Evolutionary conservation across 2,329 filamentous ascomycete species (phyloP), one percentile per base, ranked within the genome.

Genomic region (Teratosphaeria destructans): DNA sequence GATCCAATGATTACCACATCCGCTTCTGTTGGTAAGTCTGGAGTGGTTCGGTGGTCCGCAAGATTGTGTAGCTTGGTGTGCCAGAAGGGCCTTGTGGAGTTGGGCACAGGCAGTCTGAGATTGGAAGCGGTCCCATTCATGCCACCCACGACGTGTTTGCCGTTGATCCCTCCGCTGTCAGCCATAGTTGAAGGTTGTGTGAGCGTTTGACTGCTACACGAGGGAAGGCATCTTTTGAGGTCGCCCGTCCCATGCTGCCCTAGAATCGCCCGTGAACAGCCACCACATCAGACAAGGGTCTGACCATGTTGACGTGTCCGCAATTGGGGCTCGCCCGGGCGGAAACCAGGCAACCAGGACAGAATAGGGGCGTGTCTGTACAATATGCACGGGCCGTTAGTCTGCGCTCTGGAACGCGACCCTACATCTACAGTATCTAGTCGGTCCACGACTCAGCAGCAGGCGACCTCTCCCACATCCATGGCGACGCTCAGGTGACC

Each of bases 1-100:
- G 83, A 87, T 52, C 88, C 88, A 2, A 91, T 77, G 29, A 91
- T 79, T 7, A 90, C 80, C 14, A 88, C 78, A 69, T 89, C 86
- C 0, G 84, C 83, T 55, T 77, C 72, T 1, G 71, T 65, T 2
- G 88, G 87, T 19, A 90, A 75, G 5, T 81, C 73, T 0, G 75
- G 66, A 0, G 87, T 89, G 0, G 84, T 85, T 26, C 82, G 80
- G 67, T 89, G 83, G n/a, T 84, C 67, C 57, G 77, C 74, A 1
- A 79, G 64, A 1, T 65, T 58, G 61, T 75, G 68, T 8, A 70
- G 71, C 19, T 72, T 59, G 7, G 67, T 67, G 12, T 72, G 68
- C 78, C 77, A 79, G 63, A 76, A 79, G 5, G 75, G 58, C 7
- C 47, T 43, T 12, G 59, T 57, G 1, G 59, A 59, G 26, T 59